Base-by-base conservation (phyloP, 805 yeast species). In the Zygosaccharomyces rouxii region DNA sequence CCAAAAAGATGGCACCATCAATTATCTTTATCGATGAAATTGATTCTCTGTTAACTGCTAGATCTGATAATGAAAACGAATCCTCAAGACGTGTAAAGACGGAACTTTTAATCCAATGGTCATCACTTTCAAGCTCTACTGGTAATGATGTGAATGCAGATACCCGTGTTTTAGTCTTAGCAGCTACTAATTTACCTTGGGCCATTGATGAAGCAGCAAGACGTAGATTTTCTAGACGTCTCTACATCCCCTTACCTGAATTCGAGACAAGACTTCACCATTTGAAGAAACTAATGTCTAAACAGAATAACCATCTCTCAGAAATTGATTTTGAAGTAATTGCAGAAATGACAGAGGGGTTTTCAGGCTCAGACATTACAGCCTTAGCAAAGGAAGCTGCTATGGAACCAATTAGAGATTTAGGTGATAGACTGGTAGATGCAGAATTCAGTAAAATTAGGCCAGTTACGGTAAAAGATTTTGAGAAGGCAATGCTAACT, bases 111-210 rank as follows among this genome's bases (percentile, higher is more conserved):
- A 89, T 92, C 25, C 97, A 92, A 67, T 92, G 99, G 99, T 84
- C 94, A 25, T 94, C 87, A 52, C 73, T 94, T 38, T 88, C 95
- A 30, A 84, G 85, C 48, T 96, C 98, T 0, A 89, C 96, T 47
- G 80, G 95, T 1, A 39, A 23, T 19, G 84, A 81, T 30, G 73
- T 72, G 29, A 77, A 73, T 47, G 60, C 64, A 14, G 70, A 64
- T 35, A 79, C 78, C 42, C 73, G 97, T 44, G 98, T 92, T 3
- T 74, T 92, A 38, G 96, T 92, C 2, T 70, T 92, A 37, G 97
- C 97, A 0, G 98, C 98, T 0, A 92, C 99, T 0, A 92, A 92
- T 64, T 68, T 94, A 55, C 99, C 99, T 0, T 92, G 99, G 99
- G 86, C 89, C 2, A 89, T 87, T 51, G 99, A 92, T 67, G 99